phyloP scores from a whole-genome alignment of 1,284 basidiomycete genomes.

The Waitea zeae region DNA sequence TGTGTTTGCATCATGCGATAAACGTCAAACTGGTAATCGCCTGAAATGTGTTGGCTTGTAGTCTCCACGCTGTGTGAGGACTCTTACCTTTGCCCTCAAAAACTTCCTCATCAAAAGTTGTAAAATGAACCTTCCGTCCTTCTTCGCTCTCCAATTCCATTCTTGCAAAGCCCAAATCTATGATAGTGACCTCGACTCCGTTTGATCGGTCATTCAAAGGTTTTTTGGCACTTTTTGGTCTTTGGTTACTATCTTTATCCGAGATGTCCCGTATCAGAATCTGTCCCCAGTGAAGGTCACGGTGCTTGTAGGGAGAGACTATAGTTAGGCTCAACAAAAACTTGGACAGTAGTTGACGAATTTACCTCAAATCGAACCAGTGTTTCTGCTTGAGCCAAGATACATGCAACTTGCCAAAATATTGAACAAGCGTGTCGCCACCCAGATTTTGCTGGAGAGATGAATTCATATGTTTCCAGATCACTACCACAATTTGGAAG shows the following conservation, averaged over 20 bases:
- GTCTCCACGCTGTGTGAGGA: conserved; percentile 17
- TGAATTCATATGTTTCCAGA: conserved; percentile 68
- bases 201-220: conserved; percentile 40
- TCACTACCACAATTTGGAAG: conserved; percentile 82
- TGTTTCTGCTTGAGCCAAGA: conserved; percentile 66
- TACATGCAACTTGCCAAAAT: conserved; percentile 79
- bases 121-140: conserved; percentile 42
- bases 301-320: conserved; percentile 55
- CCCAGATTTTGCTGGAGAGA: conserved; percentile 24
- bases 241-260: conserved; percentile 14
- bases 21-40: conserved; percentile 89
- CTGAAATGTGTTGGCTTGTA: conserved; percentile 18
- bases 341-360: conserved; percentile 1
- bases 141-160: conserved; percentile 40
- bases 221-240: conserved; percentile 14
- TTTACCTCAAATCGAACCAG: conserved; percentile 74
- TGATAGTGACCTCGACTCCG: conserved; percentile 70
- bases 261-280: conserved; percentile 59
- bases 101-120: conserved; percentile 63
- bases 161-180: conserved; percentile 88
- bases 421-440: conserved; percentile 82
- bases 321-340: no score
- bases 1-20: conserved; percentile 75
- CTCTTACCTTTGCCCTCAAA: conserved; percentile 80
- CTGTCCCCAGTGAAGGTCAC: conserved; percentile 97